phyloP scores from a whole-genome alignment of 306 rosid species.

The Hippophae rhamnoides region DNA sequence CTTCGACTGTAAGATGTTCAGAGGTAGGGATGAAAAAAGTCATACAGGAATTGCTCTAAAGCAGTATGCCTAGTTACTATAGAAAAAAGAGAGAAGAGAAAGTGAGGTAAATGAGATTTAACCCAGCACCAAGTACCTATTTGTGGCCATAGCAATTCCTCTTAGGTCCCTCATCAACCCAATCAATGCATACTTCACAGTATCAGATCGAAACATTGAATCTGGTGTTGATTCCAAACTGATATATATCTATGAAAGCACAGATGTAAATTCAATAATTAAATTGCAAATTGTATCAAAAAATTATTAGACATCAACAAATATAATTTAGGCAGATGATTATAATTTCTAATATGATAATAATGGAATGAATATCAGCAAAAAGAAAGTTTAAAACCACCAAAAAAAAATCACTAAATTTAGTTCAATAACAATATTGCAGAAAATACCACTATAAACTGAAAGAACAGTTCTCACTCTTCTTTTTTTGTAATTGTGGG shows the following conservation, averaged over 20 bases:
- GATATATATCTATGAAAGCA: constrained; percentile 56
- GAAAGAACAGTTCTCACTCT: too few species aligned
- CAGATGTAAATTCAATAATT: constrained; percentile 5
- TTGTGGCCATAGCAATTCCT: constrained; percentile 98
- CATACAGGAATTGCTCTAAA: constrained; percentile 1
- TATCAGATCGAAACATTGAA: constrained; percentile 80
- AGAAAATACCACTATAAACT: too few species aligned
- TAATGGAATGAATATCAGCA: too few species aligned
- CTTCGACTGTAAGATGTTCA: constrained; percentile 64
- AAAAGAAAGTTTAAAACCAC: too few species aligned
- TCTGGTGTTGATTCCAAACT: constrained; percentile 93
- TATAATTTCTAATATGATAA: too few species aligned
- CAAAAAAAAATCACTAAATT: too few species aligned
- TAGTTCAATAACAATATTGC: too few species aligned
- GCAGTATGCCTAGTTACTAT: too few species aligned
- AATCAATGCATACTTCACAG: constrained; percentile 68
- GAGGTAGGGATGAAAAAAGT: constrained; percentile 6
- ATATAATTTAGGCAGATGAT: neutral
- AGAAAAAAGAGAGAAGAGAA: neutral
- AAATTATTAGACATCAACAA: neutral
- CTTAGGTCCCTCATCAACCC: constrained; percentile 98
- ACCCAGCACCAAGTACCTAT: constrained; percentile 42
- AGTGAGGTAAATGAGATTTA: constrained; percentile 7
- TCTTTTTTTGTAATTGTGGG: too few species aligned
- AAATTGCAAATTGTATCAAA: constrained; percentile 2